Percentiles rank a stretch among this genome's conserved stretches.
These are phyloP conservation scores for Oidiodendron maius DNA, from an alignment of 495 filamentous ascomycete species.

Conservation along the genomic window DNA sequence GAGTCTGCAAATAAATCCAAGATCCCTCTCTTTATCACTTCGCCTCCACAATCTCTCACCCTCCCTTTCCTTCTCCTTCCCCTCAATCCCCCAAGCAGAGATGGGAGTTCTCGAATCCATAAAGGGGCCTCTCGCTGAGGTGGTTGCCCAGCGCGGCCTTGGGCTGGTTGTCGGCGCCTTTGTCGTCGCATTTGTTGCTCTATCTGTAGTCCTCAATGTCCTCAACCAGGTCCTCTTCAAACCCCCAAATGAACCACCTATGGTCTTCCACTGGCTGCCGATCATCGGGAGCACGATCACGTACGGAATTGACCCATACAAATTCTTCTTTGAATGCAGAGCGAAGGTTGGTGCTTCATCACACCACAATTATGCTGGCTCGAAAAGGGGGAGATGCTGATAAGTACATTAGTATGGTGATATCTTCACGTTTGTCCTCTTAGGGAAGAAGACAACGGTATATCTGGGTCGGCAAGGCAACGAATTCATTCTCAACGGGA, in stretches of 20 bases:
- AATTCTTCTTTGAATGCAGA: conserved; percentile 66
- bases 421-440: conserved; percentile 72
- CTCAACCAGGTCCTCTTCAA: conserved; percentile 62
- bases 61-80: not conserved
- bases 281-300: conserved; percentile 70
- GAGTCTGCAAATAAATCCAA: too few species aligned
- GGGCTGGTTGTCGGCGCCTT: conserved; percentile 30
- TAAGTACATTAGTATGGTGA: conserved; percentile 59
- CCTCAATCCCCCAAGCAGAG: conserved; percentile 2
- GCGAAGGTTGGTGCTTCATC: conserved; percentile 48
- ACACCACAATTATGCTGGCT: too few species aligned
- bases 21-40: conserved; percentile 5
- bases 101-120: conserved; percentile 49
- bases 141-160: conserved; percentile 35
- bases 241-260: conserved; percentile 66
- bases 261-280: conserved; percentile 83
- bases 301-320: conserved; percentile 81
- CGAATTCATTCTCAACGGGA: conserved; percentile 83
- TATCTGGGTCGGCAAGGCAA: conserved; percentile 75
- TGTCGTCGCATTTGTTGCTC: conserved; percentile 35
- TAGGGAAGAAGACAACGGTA: conserved; percentile 71
- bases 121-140: conserved; percentile 35
- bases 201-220: conserved; percentile 60
- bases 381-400: conserved; percentile 4
- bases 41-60: not conserved